These are phyloP conservation scores for Phytopythium boreale DNA, from an alignment of 352 stramenopile species.

Conservation along the genomic window DNA sequence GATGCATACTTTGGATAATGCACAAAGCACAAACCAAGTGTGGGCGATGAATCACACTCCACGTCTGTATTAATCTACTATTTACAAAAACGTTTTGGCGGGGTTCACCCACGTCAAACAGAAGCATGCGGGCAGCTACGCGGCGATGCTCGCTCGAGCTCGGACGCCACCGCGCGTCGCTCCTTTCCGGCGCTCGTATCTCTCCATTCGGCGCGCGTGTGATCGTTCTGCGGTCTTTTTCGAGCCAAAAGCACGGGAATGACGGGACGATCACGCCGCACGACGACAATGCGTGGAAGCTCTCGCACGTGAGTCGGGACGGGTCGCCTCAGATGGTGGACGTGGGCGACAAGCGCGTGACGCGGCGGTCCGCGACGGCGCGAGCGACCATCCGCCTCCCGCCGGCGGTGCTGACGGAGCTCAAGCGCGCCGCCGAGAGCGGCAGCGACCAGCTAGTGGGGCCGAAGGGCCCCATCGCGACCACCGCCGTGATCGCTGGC, in stretches of 20 bases:
- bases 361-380: slow-evolving; percentile 77
- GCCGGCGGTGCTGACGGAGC: slow-evolving; percentile 66
- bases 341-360: slow-evolving; percentile 83
- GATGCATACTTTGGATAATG: no score
- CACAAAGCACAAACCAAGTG: no score
- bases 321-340: slow-evolving; percentile 88
- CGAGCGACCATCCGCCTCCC: slow-evolving; percentile 87
- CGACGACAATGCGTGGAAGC: slow-evolving; percentile 23
- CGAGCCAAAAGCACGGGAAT: background rate
- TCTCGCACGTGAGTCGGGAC: slow-evolving; percentile 54
- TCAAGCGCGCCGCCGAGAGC: slow-evolving; percentile 24
- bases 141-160: background rate
- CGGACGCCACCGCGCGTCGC: background rate
- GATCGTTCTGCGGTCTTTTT: background rate
- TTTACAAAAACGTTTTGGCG: background rate
- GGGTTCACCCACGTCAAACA: background rate
- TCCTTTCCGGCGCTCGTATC: background rate
- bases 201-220: background rate
- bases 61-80: background rate
- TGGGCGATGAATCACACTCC: no score
- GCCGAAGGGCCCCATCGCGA: slow-evolving; percentile 89
- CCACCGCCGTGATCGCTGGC: slow-evolving; percentile 90
- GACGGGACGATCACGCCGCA: no score
- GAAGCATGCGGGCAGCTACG: background rate
- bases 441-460: slow-evolving; percentile 40